Percentiles rank a stretch among this genome's conserved stretches.
These are phyloP conservation scores for Malassezia slooffiae DNA, from an alignment of 1,284 basidiomycete genomes.

Conservation along the genomic window DNA sequence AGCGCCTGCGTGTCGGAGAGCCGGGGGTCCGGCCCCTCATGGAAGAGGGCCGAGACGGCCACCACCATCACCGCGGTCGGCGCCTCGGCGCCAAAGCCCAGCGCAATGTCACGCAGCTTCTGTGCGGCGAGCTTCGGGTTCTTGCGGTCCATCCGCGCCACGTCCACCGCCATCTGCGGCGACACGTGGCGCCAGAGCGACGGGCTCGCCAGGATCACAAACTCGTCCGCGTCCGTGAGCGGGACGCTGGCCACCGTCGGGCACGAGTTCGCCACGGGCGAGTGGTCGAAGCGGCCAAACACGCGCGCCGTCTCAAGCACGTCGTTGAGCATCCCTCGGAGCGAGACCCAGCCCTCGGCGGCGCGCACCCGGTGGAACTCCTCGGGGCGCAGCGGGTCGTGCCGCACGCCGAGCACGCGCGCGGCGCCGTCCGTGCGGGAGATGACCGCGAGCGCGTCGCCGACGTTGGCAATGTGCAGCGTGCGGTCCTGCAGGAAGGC, in stretches of 20 bases:
- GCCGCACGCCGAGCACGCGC: slow-evolving; percentile 64
- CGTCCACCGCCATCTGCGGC: slow-evolving; percentile 92
- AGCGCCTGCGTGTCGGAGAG: slow-evolving; percentile 20
- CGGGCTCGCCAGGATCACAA: slow-evolving; percentile 86
- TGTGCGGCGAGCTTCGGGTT: slow-evolving; percentile 96
- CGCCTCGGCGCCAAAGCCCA: slow-evolving; percentile 88
- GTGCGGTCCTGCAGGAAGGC: slow-evolving; percentile 72
- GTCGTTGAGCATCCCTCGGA: slow-evolving; percentile 85
- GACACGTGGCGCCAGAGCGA: slow-evolving; percentile 90
- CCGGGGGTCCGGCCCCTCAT: slow-evolving; percentile 22
- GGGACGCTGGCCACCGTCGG: slow-evolving; percentile 66
- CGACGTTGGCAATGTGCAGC: slow-evolving; percentile 81
- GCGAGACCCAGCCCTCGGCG: slow-evolving; percentile 91
- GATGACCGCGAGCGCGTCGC: slow-evolving; percentile 77
- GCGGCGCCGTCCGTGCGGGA: slow-evolving; percentile 67
- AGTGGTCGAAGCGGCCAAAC: slow-evolving; percentile 84
- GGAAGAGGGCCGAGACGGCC: slow-evolving; percentile 67
- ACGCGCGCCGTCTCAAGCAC: slow-evolving; percentile 80
- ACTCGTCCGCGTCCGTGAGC: slow-evolving; percentile 79
- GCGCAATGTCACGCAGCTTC: slow-evolving; percentile 89
- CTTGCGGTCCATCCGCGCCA: slow-evolving; percentile 67
- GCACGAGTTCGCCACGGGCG: slow-evolving; percentile 79
- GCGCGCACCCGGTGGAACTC: slow-evolving; percentile 78
- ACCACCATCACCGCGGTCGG: slow-evolving; percentile 98
- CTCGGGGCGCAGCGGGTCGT: slow-evolving; percentile 76